A percentile compares a stretch with the other conserved stretches of the same genome.
These are phyloP conservation scores for Paramecium bursaria DNA, from an alignment of 73 alveolate species.

Conservation along the genomic window DNA sequence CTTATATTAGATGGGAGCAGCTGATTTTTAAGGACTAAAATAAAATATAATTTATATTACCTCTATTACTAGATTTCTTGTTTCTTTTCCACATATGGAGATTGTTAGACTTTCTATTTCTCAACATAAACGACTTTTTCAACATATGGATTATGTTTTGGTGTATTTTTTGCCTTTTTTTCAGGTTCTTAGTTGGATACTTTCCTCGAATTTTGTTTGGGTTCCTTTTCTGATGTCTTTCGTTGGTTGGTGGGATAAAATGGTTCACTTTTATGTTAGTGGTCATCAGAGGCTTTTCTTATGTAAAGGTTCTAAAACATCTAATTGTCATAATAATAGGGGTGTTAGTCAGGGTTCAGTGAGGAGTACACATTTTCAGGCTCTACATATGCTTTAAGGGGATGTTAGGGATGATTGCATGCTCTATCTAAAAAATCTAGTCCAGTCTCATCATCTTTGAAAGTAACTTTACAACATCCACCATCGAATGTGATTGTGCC, in stretches of 20 bases:
- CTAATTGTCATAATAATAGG: slow-evolving; percentile 2
- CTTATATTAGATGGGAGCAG: slow-evolving; percentile 18
- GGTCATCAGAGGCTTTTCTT: slow-evolving; percentile 59
- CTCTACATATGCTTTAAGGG: slow-evolving; percentile 55
- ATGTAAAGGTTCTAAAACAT: slow-evolving; percentile 47
- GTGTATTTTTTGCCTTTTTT: no score
- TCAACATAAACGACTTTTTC: no score
- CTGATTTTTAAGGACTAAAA: no score
- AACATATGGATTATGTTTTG: no score
- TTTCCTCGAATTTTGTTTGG: background rate
- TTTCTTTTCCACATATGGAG: no score
- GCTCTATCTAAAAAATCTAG: slow-evolving; percentile 50
- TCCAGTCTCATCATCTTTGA: slow-evolving; percentile 51
- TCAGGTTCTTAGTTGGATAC: slow-evolving; percentile 29
- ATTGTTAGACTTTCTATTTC: no score
- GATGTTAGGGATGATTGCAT: slow-evolving; percentile 34
- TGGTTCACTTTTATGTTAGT: background rate
- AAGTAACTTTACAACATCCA: slow-evolving; percentile 63
- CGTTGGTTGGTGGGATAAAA: slow-evolving; percentile 23
- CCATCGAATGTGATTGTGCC: slow-evolving; percentile 49
- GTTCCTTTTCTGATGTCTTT: background rate
- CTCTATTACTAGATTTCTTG: no score
- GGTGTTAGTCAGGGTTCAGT: background rate
- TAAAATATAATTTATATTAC: no score
- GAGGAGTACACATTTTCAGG: slow-evolving; percentile 48